Evolutionary conservation across 2,329 filamentous ascomycete species (phyloP).

Genomic region (Penicillium sp.): DNA sequence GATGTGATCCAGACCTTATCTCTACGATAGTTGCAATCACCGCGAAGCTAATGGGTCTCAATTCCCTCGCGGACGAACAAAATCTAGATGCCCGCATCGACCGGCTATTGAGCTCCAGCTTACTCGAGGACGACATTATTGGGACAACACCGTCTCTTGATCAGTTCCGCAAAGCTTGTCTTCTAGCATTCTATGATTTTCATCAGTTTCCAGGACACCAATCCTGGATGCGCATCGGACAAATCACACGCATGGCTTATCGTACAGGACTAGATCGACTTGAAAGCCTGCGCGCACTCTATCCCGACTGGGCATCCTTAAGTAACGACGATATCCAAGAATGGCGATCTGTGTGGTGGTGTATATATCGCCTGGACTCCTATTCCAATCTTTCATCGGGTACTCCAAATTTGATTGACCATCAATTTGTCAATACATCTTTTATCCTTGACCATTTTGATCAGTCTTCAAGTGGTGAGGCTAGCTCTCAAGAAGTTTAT

Average conservation of each 20-base stretch:
- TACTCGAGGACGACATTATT: constrained; percentile 11
- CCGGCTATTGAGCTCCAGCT: constrained; percentile 8
- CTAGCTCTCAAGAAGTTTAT: not conserved
- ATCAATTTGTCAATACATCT: constrained; percentile 4
- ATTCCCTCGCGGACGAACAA: not conserved
- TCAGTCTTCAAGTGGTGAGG: not conserved
- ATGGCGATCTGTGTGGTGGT: constrained; percentile 40
- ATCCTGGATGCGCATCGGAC: constrained; percentile 34
- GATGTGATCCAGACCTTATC: constrained; percentile 21
- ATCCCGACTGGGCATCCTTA: constrained; percentile 23
- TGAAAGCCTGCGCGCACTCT: constrained; percentile 27
- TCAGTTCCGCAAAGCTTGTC: constrained; percentile 32
- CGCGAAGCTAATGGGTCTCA: constrained; percentile 21
- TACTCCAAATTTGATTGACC: constrained; percentile 15
- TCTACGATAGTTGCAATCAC: constrained; percentile 30
- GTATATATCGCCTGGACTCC: constrained; percentile 37
- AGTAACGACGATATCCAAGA: constrained; percentile 35
- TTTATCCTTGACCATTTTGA: not conserved
- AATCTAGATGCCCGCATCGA: constrained; percentile 3
- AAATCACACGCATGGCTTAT: constrained; percentile 37
- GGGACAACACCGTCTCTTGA: constrained; percentile 20
- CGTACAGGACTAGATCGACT: constrained; percentile 35
- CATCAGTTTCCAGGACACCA: constrained; percentile 36
- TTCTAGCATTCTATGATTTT: constrained; percentile 40
- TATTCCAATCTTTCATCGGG: constrained; percentile 36